Evolutionary conservation across 1,284 basidiomycete genomes (phyloP), one percentile per base, ranked within the genome.

Genomic region (Amylostereum chailletii): DNA sequence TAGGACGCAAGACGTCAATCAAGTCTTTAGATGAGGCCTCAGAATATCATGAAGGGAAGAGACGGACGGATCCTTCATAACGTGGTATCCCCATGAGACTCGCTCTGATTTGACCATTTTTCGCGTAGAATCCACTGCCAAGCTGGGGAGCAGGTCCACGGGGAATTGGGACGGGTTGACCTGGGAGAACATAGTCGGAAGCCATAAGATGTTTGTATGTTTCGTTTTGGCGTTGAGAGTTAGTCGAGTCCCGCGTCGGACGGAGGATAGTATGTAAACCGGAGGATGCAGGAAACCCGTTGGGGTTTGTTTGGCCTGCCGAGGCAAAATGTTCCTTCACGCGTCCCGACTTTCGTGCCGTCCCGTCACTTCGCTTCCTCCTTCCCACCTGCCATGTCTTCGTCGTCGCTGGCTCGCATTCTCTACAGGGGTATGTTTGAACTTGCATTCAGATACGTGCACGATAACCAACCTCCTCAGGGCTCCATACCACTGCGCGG

Each of bases 401-500:
- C 52, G 8, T 41, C 53, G n/a, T 54, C 54, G 4, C 37, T 57
- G 29, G 52, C 55, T 19, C 86, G 87, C 51, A 66, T 86, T 60
- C 72, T 86, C 60, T 70, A 79, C 55, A 77, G 86, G 63, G 75
- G 86, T 88, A 66, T 49, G 78, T 68, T 27, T 48, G 30, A 49
- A 49, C 48, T 29, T 19, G 30, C 34, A n/a, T 19, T 19, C 19
- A 19, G 19, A 19, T 19, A 19, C 19, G 19, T 19, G 19, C 19
- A 19, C 19, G 19, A 19, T 19, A 19, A 19, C 19, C 19, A 19
- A 19, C 19, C 19, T 19, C 19, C 19, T 45, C 63, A 95, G 93
- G 83, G 61, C 71, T 96, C 53, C 90, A 93, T 72, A 76, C 79
- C 58, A 92, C 94, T 45, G 77, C 85, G 52, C 78, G 82, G 55